These are phyloP conservation scores for Venustampulla echinocandica DNA, from an alignment of 495 filamentous ascomycete genomes.

Conservation along the genomic window DNA sequence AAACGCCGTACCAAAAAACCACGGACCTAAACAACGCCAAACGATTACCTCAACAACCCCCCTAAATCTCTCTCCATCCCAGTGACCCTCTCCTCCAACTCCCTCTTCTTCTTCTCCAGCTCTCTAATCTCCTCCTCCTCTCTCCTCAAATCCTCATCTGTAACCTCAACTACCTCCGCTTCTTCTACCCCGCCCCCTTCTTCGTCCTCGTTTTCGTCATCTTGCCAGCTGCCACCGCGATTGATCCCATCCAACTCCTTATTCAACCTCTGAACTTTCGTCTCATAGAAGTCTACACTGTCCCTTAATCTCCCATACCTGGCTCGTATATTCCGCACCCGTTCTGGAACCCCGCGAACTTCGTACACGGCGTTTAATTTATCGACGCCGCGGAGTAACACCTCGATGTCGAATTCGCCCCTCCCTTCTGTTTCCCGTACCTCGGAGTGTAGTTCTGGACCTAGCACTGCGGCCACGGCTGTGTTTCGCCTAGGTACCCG, in stretches of 20 bases:
- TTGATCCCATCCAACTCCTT: conserved; percentile 69
- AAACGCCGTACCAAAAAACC: neutral
- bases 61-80: conserved; percentile 76
- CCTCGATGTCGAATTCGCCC: conserved; percentile 77
- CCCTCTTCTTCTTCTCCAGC: conserved; percentile 67
- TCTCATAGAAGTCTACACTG: conserved; percentile 72
- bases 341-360: conserved; percentile 71
- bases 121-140: conserved; percentile 75
- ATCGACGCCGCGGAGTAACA: conserved; percentile 79
- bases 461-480: conserved; percentile 82
- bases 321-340: conserved; percentile 61
- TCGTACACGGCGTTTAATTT: conserved; percentile 85
- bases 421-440: conserved; percentile 50
- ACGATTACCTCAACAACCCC: conserved; percentile 36
- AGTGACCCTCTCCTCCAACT: conserved; percentile 66
- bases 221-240: conserved; percentile 37
- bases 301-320: conserved; percentile 63
- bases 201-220: conserved; percentile 34
- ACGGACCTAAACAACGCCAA: neutral
- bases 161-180: conserved; percentile 34
- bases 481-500: conserved; percentile 62
- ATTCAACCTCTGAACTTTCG: conserved; percentile 67
- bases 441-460: conserved; percentile 76
- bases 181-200: conserved; percentile 27
- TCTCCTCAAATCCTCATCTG: conserved; percentile 62